Percentiles rank a stretch among this genome's conserved stretches.
Conservation (phyloP, 2,329 filamentous ascomycete species). For the Monosporascus sp. region DNA sequence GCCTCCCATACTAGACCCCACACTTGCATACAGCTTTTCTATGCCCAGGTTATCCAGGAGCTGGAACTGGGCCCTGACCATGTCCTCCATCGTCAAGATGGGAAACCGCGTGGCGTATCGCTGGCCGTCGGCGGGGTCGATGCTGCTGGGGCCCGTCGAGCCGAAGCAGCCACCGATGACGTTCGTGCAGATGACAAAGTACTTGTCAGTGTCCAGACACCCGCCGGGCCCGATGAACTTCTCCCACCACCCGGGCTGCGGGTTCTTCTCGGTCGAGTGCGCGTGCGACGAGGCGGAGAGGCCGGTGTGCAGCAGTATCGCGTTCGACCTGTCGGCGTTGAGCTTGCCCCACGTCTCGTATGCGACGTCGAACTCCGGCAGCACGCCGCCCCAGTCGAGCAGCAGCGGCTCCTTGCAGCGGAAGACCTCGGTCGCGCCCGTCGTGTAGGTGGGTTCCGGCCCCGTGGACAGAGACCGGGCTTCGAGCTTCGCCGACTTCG, state of each 20-base stretch:
- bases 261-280: constrained; percentile 80
- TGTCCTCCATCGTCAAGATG: constrained; percentile 92
- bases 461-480: constrained; percentile 64
- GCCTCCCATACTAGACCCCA: constrained; percentile 95
- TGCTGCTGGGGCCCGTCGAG: constrained; percentile 81
- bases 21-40: constrained; percentile 76
- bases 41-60: constrained; percentile 77
- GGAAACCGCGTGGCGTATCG: constrained; percentile 92
- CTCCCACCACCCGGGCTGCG: constrained; percentile 96
- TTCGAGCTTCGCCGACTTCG: constrained; percentile 67
- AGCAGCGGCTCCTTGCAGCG: constrained; percentile 68
- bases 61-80: constrained; percentile 93
- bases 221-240: constrained; percentile 88
- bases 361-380: constrained; percentile 82
- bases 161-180: constrained; percentile 95
- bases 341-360: constrained; percentile 89
- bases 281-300: constrained; percentile 97
- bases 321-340: constrained; percentile 78
- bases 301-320: constrained; percentile 87
- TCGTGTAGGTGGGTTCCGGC: constrained; percentile 91
- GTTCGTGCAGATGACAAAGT: constrained; percentile 93
- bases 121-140: constrained; percentile 83
- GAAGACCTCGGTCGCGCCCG: constrained; percentile 75
- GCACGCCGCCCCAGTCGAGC: constrained; percentile 91
- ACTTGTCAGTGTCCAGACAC: constrained; percentile 84